These are phyloP conservation scores for Trichoderma atroviride DNA, from an alignment of 2,329 filamentous ascomycete species.

Conservation along the genomic window DNA sequence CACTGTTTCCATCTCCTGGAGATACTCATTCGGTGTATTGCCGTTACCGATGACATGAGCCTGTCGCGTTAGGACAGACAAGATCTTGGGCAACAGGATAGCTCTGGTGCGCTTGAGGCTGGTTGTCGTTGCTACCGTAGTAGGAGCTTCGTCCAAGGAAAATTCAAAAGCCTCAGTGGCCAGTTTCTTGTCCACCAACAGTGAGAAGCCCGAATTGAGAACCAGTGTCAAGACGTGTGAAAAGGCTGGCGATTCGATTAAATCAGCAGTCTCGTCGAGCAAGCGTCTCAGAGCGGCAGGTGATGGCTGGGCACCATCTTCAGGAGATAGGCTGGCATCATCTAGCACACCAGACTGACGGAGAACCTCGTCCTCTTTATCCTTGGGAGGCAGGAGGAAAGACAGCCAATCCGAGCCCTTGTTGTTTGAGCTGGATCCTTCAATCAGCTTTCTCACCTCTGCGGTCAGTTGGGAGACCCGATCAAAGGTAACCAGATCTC, in stretches of 20 bases:
- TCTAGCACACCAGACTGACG: constrained; percentile 79
- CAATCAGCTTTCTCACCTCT: constrained; percentile 81
- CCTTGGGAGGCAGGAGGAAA: constrained; percentile 77
- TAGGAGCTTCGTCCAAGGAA: constrained; percentile 34
- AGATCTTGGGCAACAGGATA: constrained; percentile 76
- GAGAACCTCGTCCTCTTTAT: constrained; percentile 82
- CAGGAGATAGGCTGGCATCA: constrained; percentile 44
- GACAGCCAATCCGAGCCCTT: constrained; percentile 70
- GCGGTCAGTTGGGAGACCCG: constrained; percentile 78
- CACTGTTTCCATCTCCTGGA: constrained; percentile 75
- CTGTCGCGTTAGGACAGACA: constrained; percentile 88
- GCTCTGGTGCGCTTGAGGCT: constrained; percentile 61
- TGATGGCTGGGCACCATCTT: constrained; percentile 48
- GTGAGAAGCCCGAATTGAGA: constrained; percentile 84
- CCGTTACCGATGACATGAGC: constrained; percentile 86
- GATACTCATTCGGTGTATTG: constrained; percentile 66
- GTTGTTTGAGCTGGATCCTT: constrained; percentile 59
- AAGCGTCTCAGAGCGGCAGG: constrained; percentile 72
- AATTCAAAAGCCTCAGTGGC: constrained; percentile 75
- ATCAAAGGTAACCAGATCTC: constrained; percentile 83
- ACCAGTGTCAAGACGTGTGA: constrained; percentile 81
- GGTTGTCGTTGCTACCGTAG: constrained; percentile 54
- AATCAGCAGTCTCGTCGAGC: constrained; percentile 92
- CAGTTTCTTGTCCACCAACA: constrained; percentile 81
- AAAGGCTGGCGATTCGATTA: constrained; percentile 93